Evolutionary conservation across 108 stramenopile genomes (phyloP), one percentile per base, ranked within the genome.

Genomic region (Skeletonema marinoi): DNA sequence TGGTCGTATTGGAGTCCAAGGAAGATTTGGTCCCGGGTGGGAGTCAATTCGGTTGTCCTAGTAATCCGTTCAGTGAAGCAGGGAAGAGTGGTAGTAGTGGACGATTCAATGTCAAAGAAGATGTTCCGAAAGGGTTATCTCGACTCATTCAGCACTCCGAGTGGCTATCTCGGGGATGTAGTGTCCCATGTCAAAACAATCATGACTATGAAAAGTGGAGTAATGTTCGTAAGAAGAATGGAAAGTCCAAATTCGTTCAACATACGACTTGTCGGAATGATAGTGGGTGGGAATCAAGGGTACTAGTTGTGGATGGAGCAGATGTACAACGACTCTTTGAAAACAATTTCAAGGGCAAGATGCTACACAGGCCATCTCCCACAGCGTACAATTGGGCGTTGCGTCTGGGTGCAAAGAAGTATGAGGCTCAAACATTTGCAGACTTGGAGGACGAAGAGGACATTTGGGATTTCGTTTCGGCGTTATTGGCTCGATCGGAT

Each of bases 1-100:
- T 81, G 69, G 70, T 81, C 3, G 31, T 81, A 36, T 70, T 81
- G 0, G 80, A 81, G 32, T 35, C 69, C 2, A 64, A 58, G 0
- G 44, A 58, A n/a, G 62, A 69, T 32, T 13, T 62, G 17, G 68
- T 69, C 48, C 29, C 62, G 8, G 35, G 44, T n/a, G 69, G 69
- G 5, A 60, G 58, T 32, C 80, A 80, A 29, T 80, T 80, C 13
- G 73, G 80, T 32, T 80, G 80, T 60, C 80, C 73, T 0, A 11
- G 33, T 6, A 66, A 73, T 17, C 36, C 68, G 11, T 77, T 51
- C 21, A 39, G 60, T 29, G 71, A 71, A 6, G 46, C 29, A 51
- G 7, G 19, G 6, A 19, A 14, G 50, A 51, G 19, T 21, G 3
- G 4, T 13, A 12, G 41, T 3, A 42, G 11, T 19, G 19, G 19